Conservation (phyloP, 441 rosid genomes). For the Populus hybrid region DNA sequence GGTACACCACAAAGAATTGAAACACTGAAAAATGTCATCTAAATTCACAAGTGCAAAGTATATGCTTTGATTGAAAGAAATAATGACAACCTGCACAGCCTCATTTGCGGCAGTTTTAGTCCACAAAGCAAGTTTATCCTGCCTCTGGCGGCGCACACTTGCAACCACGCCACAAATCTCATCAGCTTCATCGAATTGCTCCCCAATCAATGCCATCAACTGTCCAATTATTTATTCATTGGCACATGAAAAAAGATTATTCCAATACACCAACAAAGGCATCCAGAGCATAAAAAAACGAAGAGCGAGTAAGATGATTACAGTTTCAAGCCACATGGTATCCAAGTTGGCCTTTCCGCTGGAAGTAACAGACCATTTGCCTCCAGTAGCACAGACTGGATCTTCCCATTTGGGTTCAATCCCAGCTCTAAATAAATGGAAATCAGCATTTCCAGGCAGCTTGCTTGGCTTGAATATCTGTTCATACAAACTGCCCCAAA, state of each 20-base stretch:
- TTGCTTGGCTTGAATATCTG: constrained; percentile 79
- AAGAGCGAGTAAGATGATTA: constrained; percentile 17
- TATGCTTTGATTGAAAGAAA: background rate
- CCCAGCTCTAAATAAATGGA: constrained; percentile 79
- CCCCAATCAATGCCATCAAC: constrained; percentile 96
- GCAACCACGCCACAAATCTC: constrained; percentile 94
- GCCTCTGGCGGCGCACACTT: constrained; percentile 66
- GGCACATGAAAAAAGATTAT: background rate
- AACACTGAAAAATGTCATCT: background rate
- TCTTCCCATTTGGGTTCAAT: constrained; percentile 98
- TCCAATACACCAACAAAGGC: background rate
- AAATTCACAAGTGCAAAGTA: background rate
- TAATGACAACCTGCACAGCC: constrained; percentile 64
- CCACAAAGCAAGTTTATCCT: constrained; percentile 82
- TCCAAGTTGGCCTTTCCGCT: constrained; percentile 57
- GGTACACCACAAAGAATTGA: background rate
- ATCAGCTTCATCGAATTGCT: constrained; percentile 79
- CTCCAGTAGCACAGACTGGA: constrained; percentile 90
- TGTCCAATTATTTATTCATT: constrained; percentile 13
- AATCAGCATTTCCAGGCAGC: constrained; percentile 60
- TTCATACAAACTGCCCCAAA: constrained; percentile 60
- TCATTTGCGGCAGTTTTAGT: constrained; percentile 83
- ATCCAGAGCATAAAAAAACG: background rate
- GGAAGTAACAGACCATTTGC: constrained; percentile 75
- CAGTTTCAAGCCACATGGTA: constrained; percentile 76